A percentile compares a stretch with the other conserved stretches of the same genome.
phyloP scores from a whole-genome alignment of 805 yeast species.

The Torulaspora maleeae region DNA sequence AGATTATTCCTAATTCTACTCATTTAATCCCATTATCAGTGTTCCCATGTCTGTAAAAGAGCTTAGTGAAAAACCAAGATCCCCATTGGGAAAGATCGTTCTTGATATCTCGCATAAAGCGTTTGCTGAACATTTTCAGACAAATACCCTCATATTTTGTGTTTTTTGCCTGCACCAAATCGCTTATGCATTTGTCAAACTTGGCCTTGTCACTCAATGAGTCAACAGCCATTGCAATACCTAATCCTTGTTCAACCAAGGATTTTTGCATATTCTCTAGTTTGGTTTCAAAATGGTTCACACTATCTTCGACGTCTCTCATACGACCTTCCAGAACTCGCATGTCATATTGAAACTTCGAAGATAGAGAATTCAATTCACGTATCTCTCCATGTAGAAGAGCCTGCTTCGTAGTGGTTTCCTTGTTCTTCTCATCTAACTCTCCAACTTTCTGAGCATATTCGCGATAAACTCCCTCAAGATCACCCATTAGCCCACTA shows the following conservation, averaged over 20 bases:
- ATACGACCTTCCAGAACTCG: conserved; percentile 55
- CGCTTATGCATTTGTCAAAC: conserved; percentile 20
- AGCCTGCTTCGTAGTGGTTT: conserved; percentile 29
- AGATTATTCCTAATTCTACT: neutral
- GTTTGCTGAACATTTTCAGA: conserved; percentile 12
- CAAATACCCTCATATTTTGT: conserved; percentile 22
- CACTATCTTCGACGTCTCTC: conserved; percentile 62
- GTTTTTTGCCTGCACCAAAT: conserved; percentile 14
- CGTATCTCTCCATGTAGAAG: conserved; percentile 39
- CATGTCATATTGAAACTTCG: conserved; percentile 62
- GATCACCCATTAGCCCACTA: conserved; percentile 8
- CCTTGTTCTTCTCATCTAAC: conserved; percentile 20
- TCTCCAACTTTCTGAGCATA: conserved; percentile 18
- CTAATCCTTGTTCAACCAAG: conserved; percentile 16
- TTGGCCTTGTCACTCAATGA: conserved; percentile 17
- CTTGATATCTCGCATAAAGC: conserved; percentile 13
- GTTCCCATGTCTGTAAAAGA: conserved; percentile 8
- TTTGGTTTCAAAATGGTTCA: conserved; percentile 40
- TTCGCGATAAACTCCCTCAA: conserved; percentile 18
- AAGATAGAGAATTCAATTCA: conserved; percentile 52
- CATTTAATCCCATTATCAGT: conserved; percentile 4
- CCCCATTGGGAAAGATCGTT: conserved; percentile 21
- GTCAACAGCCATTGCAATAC: conserved; percentile 15
- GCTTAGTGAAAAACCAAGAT: conserved; percentile 14
- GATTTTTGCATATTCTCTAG: conserved; percentile 18